These are phyloP conservation scores for Onygenales sp. DNA, from an alignment of 2,329 filamentous ascomycete species.

Conservation along the genomic window DNA sequence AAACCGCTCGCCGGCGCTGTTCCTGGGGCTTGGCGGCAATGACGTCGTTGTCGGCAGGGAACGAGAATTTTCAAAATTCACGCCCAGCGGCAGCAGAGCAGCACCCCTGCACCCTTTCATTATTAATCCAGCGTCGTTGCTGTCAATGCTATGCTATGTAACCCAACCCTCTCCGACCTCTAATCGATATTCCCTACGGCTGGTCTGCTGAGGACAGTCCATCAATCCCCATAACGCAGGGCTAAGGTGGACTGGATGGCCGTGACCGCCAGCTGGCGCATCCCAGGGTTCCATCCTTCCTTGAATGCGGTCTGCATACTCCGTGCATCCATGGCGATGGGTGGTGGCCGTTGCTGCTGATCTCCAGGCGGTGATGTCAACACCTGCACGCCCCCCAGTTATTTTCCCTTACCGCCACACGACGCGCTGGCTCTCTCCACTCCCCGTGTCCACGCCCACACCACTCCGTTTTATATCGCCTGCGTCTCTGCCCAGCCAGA, in stretches of 20 bases:
- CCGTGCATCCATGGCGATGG: background rate
- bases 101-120: too few species aligned
- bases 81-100: too few species aligned
- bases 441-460: background rate
- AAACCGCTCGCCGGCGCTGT: background rate
- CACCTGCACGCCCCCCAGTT: background rate
- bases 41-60: slow-evolving; percentile 2
- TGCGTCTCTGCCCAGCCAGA: too few species aligned
- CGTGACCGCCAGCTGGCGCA: too few species aligned
- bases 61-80: background rate
- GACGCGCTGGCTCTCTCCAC: background rate
- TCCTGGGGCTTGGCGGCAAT: slow-evolving; percentile 5
- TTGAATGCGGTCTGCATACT: background rate
- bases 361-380: background rate
- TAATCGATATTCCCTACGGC: too few species aligned
- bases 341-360: background rate
- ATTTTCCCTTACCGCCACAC: background rate
- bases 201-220: too few species aligned
- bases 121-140: too few species aligned
- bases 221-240: too few species aligned
- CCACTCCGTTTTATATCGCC: background rate
- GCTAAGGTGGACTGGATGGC: too few species aligned
- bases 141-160: too few species aligned
- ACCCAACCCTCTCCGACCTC: too few species aligned
- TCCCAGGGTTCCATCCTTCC: background rate